Evolutionary conservation across 1,284 basidiomycete genomes (phyloP).

Genomic region (Cutaneotrichosporon spelunceum): DNA sequence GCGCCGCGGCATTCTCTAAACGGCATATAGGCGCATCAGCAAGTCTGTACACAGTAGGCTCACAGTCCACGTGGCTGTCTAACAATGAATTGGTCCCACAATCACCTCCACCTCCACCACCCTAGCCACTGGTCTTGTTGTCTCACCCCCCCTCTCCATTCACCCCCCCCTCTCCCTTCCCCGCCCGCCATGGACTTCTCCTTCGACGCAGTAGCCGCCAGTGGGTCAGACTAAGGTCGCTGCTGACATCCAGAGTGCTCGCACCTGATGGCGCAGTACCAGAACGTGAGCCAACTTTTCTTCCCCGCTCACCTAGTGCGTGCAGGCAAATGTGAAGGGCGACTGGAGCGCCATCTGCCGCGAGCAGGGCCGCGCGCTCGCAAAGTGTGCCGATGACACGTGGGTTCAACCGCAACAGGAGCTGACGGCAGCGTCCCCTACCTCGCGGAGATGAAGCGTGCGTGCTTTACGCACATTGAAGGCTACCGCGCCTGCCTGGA

Average conservation of each 20-base stretch:
- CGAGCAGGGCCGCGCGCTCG: constrained; percentile 38
- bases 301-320: constrained; percentile 32
- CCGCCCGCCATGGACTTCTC: constrained; percentile 45
- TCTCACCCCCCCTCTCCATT: background rate
- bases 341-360: constrained; percentile 47
- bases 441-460: constrained; percentile 40
- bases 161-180: background rate
- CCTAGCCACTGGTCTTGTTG: no score
- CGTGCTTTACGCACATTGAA: constrained; percentile 38
- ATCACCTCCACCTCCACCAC: no score
- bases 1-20: no score
- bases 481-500: constrained; percentile 45
- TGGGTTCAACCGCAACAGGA: constrained; percentile 15
- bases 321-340: constrained; percentile 39
- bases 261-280: constrained; percentile 48
- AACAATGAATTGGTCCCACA: no score
- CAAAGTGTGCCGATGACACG: constrained; percentile 47
- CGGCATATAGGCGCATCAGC: no score
- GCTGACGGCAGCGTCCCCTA: constrained; percentile 40
- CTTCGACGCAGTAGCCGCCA: constrained; percentile 48
- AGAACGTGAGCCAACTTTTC: constrained; percentile 33
- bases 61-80: no score
- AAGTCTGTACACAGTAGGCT: no score
- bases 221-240: constrained; percentile 21
- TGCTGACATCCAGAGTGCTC: constrained; percentile 41